Evolutionary conservation across 2,329 filamentous ascomycete genomes (phyloP).

Genomic region (Alternaria solani): DNA sequence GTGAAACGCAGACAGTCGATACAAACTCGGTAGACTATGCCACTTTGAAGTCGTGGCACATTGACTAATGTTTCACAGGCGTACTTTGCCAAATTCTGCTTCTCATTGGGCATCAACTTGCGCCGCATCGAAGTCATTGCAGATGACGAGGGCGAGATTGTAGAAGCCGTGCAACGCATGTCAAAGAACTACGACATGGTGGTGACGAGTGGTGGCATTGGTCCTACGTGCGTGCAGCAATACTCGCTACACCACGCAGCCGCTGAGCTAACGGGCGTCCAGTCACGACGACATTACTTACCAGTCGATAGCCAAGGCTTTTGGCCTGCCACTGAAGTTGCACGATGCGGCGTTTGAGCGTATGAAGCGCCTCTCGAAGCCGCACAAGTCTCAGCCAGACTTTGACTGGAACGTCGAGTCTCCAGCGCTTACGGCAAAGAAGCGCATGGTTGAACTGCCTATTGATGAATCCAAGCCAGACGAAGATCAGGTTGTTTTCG

Average conservation of each 20-base stretch:
- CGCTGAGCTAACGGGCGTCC: conserved; percentile 26
- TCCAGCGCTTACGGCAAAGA: conserved; percentile 77
- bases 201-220: conserved; percentile 93
- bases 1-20: conserved; percentile 64
- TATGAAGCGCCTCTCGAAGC: conserved; percentile 84
- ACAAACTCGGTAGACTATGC: conserved; percentile 63
- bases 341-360: conserved; percentile 78
- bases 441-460: conserved; percentile 90
- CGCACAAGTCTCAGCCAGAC: conserved; percentile 73
- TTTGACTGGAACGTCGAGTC: conserved; percentile 89
- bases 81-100: conserved; percentile 72
- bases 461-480: conserved; percentile 72
- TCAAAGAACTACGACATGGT: conserved; percentile 91
- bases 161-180: conserved; percentile 88
- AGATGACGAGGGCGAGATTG: conserved; percentile 89
- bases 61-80: conserved; percentile 46
- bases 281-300: conserved; percentile 99
- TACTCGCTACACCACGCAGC: conserved; percentile 16
- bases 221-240: conserved; percentile 77
- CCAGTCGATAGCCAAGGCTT: conserved; percentile 89
- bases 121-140: conserved; percentile 92
- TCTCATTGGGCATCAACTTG: conserved; percentile 70
- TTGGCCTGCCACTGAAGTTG: conserved; percentile 76
- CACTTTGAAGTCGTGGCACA: neutral
- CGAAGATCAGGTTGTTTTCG: conserved; percentile 79